Evolutionary conservation across 805 yeast genomes (phyloP).

Genomic region (Wickerhamomyces hampshirensis): DNA sequence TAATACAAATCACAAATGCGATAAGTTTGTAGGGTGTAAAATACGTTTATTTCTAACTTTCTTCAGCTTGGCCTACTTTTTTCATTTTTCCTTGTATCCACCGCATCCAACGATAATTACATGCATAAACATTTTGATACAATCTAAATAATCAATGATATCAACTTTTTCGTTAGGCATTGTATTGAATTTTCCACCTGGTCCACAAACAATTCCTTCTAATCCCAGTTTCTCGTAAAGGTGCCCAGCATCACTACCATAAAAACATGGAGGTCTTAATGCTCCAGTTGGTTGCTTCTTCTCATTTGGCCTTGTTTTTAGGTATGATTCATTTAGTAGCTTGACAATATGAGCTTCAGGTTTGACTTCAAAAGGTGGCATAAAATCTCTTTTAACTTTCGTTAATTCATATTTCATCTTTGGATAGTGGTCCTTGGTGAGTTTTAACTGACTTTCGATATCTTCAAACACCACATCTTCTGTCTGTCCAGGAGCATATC

Average conservation of each 20-base stretch:
- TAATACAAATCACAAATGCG: background rate
- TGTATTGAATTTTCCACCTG: background rate
- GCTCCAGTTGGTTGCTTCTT: conserved; percentile 5
- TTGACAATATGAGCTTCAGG: background rate
- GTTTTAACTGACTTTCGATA: background rate
- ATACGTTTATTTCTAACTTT: too few relatives aligned
- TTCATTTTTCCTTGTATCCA: background rate
- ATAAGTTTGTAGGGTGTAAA: too few relatives aligned
- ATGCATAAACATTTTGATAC: background rate
- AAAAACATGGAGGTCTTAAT: background rate
- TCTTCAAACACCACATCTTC: background rate
- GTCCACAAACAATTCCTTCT: background rate
- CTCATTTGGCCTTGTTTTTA: background rate
- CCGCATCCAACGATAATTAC: background rate
- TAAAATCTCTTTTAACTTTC: background rate
- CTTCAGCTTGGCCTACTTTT: too few relatives aligned
- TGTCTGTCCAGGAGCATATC: background rate
- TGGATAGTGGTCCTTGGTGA: background rate
- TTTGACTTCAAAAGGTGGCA: background rate
- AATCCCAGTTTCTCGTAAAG: background rate
- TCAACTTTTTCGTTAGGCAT: background rate
- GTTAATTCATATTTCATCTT: background rate
- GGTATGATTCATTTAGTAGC: background rate
- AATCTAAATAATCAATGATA: background rate
- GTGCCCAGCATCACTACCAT: background rate